A percentile compares a stretch with the other conserved stretches of the same genome.
These are phyloP conservation scores for Saccharomycopsis sp. DNA, from an alignment of 805 yeast genomes.

Conservation along the genomic window DNA sequence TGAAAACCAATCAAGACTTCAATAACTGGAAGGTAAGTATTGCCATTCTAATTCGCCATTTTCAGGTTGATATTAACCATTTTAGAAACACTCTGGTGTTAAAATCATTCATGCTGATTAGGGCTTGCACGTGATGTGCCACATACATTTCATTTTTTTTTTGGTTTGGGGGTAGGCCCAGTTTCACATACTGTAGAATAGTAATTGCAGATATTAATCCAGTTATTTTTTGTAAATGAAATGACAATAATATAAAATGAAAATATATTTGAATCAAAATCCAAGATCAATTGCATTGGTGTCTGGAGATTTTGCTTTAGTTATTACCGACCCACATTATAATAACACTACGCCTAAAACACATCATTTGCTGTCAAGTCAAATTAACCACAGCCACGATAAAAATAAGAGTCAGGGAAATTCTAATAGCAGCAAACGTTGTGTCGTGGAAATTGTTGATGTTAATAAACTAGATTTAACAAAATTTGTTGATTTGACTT, in stretches of 20 bases:
- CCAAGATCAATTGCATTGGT: slow-evolving; percentile 69
- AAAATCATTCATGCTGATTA: slow-evolving; percentile 20
- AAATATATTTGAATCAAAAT: slow-evolving; percentile 49
- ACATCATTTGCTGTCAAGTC: slow-evolving; percentile 25
- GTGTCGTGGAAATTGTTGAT: slow-evolving; percentile 50
- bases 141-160: too few species aligned
- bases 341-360: slow-evolving; percentile 23
- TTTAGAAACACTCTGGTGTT: slow-evolving; percentile 26
- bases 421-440: slow-evolving; percentile 25
- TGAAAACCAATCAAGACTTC: slow-evolving; percentile 32
- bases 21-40: slow-evolving; percentile 36
- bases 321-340: slow-evolving; percentile 39
- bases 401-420: slow-evolving; percentile 22
- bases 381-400: slow-evolving; percentile 23
- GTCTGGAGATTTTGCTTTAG: slow-evolving; percentile 50
- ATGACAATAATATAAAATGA: too few species aligned
- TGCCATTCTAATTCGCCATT: neutral
- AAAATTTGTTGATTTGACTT: slow-evolving; percentile 38
- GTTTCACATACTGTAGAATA: too few species aligned
- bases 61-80: neutral
- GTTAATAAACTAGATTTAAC: slow-evolving; percentile 33
- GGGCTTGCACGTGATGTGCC: too few species aligned
- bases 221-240: too few species aligned
- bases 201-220: too few species aligned
- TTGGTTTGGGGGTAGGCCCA: too few species aligned